Percentiles rank a stretch among this genome's conserved stretches.
These are phyloP conservation scores for Artemisia tridentata DNA, from an alignment of 129 eudicot genomes.

Conservation along the genomic window DNA sequence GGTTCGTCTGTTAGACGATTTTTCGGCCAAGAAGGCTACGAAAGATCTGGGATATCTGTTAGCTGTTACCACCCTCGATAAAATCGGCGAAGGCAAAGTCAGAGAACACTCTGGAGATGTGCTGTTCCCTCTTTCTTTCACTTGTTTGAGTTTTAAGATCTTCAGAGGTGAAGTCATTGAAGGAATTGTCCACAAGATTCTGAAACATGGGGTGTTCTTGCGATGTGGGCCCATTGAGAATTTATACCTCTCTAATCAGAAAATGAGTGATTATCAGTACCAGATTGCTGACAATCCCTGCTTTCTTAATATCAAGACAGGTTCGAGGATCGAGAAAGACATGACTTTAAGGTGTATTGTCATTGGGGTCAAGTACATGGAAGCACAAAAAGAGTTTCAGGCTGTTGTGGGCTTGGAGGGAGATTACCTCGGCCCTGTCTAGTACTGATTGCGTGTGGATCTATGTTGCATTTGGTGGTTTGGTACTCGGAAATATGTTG, in stretches of 20 bases:
- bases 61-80: constrained; percentile 60
- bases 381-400: constrained; percentile 64
- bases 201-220: constrained; percentile 69
- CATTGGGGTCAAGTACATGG: constrained; percentile 55
- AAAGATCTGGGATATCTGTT: constrained; percentile 62
- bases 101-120: constrained; percentile 67
- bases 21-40: constrained; percentile 63
- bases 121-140: constrained; percentile 60
- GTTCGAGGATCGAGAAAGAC: constrained; percentile 61
- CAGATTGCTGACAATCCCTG: constrained; percentile 59
- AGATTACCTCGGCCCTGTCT: constrained; percentile 64
- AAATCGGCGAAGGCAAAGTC: constrained; percentile 65
- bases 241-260: constrained; percentile 48
- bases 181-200: constrained; percentile 55
- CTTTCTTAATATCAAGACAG: constrained; percentile 46
- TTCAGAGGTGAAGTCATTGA: constrained; percentile 57
- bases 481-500: neutral
- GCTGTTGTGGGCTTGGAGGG: constrained; percentile 64
- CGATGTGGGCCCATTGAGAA: constrained; percentile 69
- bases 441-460: constrained; percentile 4
- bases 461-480: neutral
- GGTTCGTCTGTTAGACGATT: constrained; percentile 61
- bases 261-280: constrained; percentile 55
- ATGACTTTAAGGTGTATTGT: constrained; percentile 46
- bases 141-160: constrained; percentile 66